Evolutionary conservation across 768 basidiomycete species (phyloP).

Genomic region (Pisolithus albus): DNA sequence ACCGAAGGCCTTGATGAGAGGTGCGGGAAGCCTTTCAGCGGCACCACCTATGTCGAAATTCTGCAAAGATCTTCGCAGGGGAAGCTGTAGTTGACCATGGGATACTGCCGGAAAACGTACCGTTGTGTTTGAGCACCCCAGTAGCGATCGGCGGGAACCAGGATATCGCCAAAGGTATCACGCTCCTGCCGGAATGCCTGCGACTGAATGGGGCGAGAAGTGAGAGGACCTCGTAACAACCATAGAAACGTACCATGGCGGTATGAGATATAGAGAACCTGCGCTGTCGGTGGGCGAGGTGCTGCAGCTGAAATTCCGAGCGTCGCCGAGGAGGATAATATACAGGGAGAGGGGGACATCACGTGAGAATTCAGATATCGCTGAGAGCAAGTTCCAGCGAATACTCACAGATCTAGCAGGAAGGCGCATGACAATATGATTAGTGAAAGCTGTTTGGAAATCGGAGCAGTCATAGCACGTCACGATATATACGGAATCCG

Average conservation of each 20-base stretch:
- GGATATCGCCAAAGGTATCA: slow-evolving; percentile 94
- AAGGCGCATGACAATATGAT: slow-evolving; percentile 1
- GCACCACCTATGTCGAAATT: slow-evolving; percentile 99
- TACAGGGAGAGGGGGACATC: slow-evolving; percentile 4
- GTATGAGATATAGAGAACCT: slow-evolving; percentile 27
- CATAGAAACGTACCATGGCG: slow-evolving; percentile 29
- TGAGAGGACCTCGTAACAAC: neutral
- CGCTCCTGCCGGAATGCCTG: slow-evolving; percentile 68
- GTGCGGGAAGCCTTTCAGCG: slow-evolving; percentile 85
- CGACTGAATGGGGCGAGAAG: slow-evolving; percentile 23
- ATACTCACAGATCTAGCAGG: slow-evolving; percentile 7
- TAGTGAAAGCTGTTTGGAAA: neutral
- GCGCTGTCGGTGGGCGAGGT: slow-evolving; percentile 2
- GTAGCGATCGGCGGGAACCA: slow-evolving; percentile 82
- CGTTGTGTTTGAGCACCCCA: slow-evolving; percentile 99
- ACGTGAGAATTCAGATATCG: slow-evolving; percentile 12
- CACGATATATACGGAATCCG: neutral
- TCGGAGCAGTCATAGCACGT: neutral
- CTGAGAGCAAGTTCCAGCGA: neutral
- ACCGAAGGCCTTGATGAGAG: slow-evolving; percentile 97
- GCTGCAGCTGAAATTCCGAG: slow-evolving; percentile 1
- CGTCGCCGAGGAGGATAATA: neutral
- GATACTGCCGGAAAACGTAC: slow-evolving; percentile 29
- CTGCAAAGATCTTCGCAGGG: slow-evolving; percentile 63
- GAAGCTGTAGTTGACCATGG: slow-evolving; percentile 7